phyloP scores from a whole-genome alignment of 176 grass and related monocot genomes.

The Lolium rigidum region DNA sequence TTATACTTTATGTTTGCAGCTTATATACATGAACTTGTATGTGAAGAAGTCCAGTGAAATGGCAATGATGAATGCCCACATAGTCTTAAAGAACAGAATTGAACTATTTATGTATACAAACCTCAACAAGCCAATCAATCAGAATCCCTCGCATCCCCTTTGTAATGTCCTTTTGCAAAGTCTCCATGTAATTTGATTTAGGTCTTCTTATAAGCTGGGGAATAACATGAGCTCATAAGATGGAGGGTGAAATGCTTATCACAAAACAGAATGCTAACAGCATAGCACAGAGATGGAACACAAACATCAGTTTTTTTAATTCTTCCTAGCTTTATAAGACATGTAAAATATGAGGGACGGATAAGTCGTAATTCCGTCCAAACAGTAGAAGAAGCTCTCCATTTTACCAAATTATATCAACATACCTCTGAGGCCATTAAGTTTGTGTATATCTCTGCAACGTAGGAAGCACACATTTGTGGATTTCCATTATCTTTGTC shows the following conservation, averaged over 20 bases:
- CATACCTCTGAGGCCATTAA: constrained; percentile 69
- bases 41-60: constrained; percentile 17
- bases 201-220: constrained; percentile 65
- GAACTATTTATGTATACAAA: constrained; percentile 34
- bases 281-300: constrained; percentile 27
- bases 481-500: constrained; percentile 68
- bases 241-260: constrained; percentile 30
- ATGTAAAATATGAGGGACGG: constrained; percentile 18
- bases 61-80: constrained; percentile 10
- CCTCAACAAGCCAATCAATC: constrained; percentile 83
- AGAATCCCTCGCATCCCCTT: constrained; percentile 62
- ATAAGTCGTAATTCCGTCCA: neutral
- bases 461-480: constrained; percentile 67
- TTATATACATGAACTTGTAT: neutral
- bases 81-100: neutral
- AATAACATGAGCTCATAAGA: constrained; percentile 36
- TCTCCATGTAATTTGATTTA: constrained; percentile 51
- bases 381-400: constrained; percentile 1
- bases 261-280: constrained; percentile 19
- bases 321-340: neutral
- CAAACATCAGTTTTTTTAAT: constrained; percentile 1
- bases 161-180: constrained; percentile 53
- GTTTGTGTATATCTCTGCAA: constrained; percentile 64
- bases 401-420: constrained; percentile 30
- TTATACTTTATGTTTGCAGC: constrained; percentile 9